Percentiles rank a stretch among this genome's conserved stretches.
phyloP scores from a whole-genome alignment of 345 rosid species.

The Eucalyptus albens region DNA sequence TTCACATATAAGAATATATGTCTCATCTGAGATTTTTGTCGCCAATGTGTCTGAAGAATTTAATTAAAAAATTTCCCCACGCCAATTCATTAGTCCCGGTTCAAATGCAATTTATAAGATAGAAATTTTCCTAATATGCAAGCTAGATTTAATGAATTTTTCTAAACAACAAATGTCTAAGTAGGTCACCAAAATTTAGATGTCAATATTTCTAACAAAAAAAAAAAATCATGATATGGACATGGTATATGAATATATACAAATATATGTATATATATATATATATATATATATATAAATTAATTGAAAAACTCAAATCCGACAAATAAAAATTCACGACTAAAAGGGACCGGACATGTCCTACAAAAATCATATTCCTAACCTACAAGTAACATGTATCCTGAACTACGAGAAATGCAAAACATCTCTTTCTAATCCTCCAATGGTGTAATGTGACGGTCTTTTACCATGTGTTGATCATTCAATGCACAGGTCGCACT shows the following conservation, averaged over 20 bases:
- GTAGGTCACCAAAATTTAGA: too few relatives aligned
- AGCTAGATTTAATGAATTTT: too few relatives aligned
- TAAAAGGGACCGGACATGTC: not conserved
- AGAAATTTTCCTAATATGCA: too few relatives aligned
- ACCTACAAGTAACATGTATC: not conserved
- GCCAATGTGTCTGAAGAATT: too few relatives aligned
- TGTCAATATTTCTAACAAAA: not conserved
- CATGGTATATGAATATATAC: not conserved
- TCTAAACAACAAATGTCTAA: too few relatives aligned
- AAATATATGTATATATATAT: not conserved
- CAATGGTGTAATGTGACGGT: not conserved
- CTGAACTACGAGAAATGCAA: accelerated
- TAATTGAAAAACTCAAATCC: not conserved
- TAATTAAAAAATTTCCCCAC: too few relatives aligned
- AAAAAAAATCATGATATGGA: not conserved
- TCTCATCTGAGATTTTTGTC: too few relatives aligned
- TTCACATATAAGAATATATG: too few relatives aligned
- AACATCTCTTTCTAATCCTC: not conserved
- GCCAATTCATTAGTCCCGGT: too few relatives aligned
- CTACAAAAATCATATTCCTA: not conserved
- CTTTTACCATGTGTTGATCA: not conserved
- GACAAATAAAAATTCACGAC: not conserved
- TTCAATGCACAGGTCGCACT: not conserved
- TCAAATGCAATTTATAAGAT: too few relatives aligned
- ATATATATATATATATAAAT: not conserved